Base-by-base conservation (phyloP, 306 rosid genomes). In the Cucumis hystrix region DNA sequence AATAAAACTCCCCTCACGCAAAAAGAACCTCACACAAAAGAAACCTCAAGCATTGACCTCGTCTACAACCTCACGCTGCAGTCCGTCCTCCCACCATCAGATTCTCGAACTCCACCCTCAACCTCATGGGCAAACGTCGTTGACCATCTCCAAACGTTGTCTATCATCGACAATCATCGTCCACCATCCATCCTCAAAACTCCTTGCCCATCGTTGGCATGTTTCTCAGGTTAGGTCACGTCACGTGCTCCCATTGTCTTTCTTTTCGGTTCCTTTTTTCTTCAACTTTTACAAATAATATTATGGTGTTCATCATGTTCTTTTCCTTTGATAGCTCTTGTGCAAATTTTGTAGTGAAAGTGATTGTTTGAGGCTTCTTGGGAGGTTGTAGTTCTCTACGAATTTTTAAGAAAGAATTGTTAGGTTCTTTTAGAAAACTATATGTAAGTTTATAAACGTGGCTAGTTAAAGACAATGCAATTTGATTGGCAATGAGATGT, bases 231-330 rank as follows among this genome's bases (percentile, higher is more conserved):
- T 28, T 2, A 28, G 2, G 30, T 28, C 2, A 28, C 2, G 1
- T 2, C 2, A 1, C 30, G 2, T 28, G 1, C 2, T 28, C 91
- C 79, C 85, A 84, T 87, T 94, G 93, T 87, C 96, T 75, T 85
- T 78, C 75, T 83, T 82, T 83, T 82, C 89, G 87, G 86, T 84
- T 78, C 86, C 89, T 86, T 87, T 83, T 49, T 13, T 49, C 56
- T 15, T 5, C 56, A 15, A 52, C 6, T 15, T 5, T 2, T 14
- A 15, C 56, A 52, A 52, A 52, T 11, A 28, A 28, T 28, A 28
- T 28, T 28, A 28, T 28, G 30, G 10, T 45, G 52, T 12, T 45
- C 4, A 52, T 52, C 30, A 28, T 28, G 30, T 70, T 70, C 3
- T 25, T 70, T 47, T 70, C 25, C 56, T 11, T 13, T 4, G n/a